Conservation (phyloP, 2,329 filamentous ascomycete genomes). For the Aspergillus fumigatiaffinis region DNA sequence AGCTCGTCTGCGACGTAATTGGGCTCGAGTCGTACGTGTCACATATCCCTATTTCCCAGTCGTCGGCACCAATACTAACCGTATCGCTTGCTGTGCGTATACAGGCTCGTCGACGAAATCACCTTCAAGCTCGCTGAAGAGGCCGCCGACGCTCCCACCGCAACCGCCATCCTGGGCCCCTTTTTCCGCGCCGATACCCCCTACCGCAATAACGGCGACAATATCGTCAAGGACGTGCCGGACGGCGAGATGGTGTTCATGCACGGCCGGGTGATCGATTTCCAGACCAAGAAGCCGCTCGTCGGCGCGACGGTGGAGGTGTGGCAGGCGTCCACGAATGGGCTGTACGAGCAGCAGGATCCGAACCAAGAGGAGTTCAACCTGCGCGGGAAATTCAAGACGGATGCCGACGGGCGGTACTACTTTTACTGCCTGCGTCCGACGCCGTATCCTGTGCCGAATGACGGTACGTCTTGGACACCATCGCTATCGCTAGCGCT, state of each 20-base stretch:
- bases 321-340: constrained; percentile 76
- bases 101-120: constrained; percentile 71
- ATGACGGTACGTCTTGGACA: constrained; percentile 39
- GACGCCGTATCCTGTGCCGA: constrained; percentile 54
- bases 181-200: constrained; percentile 78
- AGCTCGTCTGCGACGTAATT: constrained; percentile 56
- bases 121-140: constrained; percentile 62
- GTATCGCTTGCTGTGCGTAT: background rate
- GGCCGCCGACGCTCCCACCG: constrained; percentile 56
- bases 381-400: constrained; percentile 67
- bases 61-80: background rate
- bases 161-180: constrained; percentile 76
- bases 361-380: constrained; percentile 67
- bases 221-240: constrained; percentile 52
- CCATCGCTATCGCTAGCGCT: no score
- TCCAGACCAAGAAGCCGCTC: constrained; percentile 61
- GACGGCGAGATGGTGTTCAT: constrained; percentile 58
- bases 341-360: constrained; percentile 70
- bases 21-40: constrained; percentile 52
- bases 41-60: background rate
- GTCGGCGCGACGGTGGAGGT: constrained; percentile 66
- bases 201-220: constrained; percentile 63
- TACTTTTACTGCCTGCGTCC: constrained; percentile 59
- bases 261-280: constrained; percentile 59
- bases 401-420: constrained; percentile 62